Conservation (phyloP, 345 rosid species). For the Viola odorata region DNA sequence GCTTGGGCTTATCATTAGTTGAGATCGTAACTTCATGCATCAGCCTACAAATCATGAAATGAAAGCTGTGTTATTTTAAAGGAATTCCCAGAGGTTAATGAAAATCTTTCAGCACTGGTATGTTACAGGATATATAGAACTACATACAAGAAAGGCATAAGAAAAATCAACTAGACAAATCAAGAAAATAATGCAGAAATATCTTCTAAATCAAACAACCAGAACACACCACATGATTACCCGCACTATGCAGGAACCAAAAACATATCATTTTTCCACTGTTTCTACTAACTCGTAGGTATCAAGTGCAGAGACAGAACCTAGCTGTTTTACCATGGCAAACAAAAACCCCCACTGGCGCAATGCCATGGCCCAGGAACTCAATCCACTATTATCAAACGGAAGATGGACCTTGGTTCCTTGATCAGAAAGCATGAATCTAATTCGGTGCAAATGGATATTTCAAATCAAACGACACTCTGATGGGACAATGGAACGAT, state of each 20-base stretch:
- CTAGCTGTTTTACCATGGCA: no score
- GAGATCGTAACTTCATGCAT: constrained; percentile 71
- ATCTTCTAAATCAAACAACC: neutral
- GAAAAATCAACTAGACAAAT: neutral
- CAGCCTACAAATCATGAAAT: constrained; percentile 37
- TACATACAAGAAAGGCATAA: neutral
- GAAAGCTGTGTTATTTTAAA: constrained; percentile 6
- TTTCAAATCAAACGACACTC: neutral
- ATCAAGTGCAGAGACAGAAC: no score
- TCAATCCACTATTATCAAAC: no score
- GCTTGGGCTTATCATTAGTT: constrained; percentile 59
- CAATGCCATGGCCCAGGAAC: no score
- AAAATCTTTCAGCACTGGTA: neutral
- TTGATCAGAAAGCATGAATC: neutral
- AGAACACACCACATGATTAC: neutral
- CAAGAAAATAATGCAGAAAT: neutral
- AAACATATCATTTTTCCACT: no score
- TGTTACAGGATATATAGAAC: no score
- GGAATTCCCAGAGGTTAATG: constrained; percentile 9
- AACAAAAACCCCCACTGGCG: no score
- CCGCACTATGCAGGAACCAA: neutral
- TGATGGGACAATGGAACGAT: neutral
- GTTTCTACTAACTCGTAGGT: no score
- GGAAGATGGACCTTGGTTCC: neutral
- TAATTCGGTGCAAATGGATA: neutral